phyloP scores from a whole-genome alignment of 148 eudicot species.

The Amaranthus hypochondriacus region DNA sequence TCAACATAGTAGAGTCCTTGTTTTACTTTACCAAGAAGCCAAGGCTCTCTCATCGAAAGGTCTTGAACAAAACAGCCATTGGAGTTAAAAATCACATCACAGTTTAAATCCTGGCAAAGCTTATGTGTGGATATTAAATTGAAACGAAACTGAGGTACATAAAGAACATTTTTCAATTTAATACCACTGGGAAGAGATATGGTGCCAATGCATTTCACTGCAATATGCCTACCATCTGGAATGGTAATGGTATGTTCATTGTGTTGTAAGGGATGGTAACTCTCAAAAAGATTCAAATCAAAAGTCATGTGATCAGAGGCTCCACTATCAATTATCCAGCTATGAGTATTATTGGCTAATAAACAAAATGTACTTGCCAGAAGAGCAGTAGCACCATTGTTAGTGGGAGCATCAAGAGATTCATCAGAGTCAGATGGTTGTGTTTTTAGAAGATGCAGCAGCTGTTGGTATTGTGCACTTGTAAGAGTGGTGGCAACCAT shows the following conservation, averaged over 20 bases:
- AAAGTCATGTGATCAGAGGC: background rate
- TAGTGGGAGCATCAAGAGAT: background rate
- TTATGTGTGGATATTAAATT: background rate
- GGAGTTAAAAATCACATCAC: background rate
- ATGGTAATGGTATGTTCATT: background rate
- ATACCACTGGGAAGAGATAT: background rate
- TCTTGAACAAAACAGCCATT: background rate
- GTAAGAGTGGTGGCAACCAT: background rate
- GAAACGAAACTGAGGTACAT: background rate
- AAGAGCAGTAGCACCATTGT: background rate
- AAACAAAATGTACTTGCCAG: background rate
- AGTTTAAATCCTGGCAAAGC: background rate
- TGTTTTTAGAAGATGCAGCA: background rate
- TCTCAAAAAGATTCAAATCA: background rate
- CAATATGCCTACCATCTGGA: background rate
- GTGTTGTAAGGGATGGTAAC: background rate
- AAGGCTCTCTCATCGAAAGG: too few relatives aligned
- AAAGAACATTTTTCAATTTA: background rate
- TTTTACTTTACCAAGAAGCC: background rate
- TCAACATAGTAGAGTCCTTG: background rate
- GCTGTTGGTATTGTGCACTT: background rate
- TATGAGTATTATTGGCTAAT: background rate
- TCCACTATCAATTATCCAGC: slow-evolving; percentile 1
- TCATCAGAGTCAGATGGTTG: background rate
- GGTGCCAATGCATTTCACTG: background rate